These are phyloP conservation scores for Clarireedia sp. DNA, from an alignment of 2,329 filamentous ascomycete species.

Conservation along the genomic window DNA sequence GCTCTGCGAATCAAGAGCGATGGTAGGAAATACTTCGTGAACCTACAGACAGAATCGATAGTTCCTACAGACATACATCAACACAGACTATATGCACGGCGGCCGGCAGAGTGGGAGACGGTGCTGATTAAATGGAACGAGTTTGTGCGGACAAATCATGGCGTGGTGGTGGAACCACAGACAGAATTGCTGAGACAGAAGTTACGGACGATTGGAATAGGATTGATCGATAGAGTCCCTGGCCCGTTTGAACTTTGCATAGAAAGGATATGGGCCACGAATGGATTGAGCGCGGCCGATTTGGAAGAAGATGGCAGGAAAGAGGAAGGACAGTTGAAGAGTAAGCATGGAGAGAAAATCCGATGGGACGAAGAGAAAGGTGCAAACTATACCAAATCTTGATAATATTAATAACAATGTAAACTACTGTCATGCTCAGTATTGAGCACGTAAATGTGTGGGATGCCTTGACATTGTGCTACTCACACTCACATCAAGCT, in stretches of 20 bases:
- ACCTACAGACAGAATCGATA: constrained; percentile 89
- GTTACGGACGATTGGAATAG: constrained; percentile 77
- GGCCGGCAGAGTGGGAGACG: constrained; percentile 87
- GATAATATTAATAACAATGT: too few relatives aligned
- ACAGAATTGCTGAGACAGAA: constrained; percentile 80
- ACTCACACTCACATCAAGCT: too few relatives aligned
- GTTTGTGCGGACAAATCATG: constrained; percentile 92
- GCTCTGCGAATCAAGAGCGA: constrained; percentile 85
- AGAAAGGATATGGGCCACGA: constrained; percentile 85
- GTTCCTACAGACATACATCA: constrained; percentile 95
- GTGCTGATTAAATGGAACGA: constrained; percentile 85
- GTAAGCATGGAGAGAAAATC: constrained; percentile 37
- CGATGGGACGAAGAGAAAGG: constrained; percentile 31
- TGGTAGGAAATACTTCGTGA: constrained; percentile 86
- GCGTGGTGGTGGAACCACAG: constrained; percentile 87
- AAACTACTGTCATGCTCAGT: too few relatives aligned
- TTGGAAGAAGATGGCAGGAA: constrained; percentile 23
- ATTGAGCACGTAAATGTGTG: too few relatives aligned
- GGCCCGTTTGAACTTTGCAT: constrained; percentile 85
- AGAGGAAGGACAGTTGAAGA: constrained; percentile 34
- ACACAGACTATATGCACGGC: constrained; percentile 73
- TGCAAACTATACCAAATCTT: neutral
- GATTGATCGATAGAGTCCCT: constrained; percentile 79
- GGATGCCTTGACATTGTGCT: neutral
- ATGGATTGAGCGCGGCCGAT: constrained; percentile 33